Base-by-base conservation (phyloP, 2,329 filamentous ascomycete species). In the Metarhizium brunneum region DNA sequence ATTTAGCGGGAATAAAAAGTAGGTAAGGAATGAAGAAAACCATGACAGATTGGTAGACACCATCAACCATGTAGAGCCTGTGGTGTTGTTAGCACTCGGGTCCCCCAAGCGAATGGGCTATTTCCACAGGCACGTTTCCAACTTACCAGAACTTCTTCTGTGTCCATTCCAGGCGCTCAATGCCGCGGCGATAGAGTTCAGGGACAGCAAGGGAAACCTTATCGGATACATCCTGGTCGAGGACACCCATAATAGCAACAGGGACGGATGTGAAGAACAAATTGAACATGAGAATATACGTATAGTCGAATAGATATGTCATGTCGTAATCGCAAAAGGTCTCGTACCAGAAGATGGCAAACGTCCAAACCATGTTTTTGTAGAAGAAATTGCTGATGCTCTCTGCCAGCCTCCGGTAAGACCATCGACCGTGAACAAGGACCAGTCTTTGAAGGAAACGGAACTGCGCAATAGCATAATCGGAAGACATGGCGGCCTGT, bases 321-420 rank as follows among this genome's bases (percentile, higher is more conserved):
- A 92, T 91, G 74, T 99, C 94, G 70, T 95, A 96, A 73, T 95
- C 87, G 77, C 88, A 90, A 73, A 88, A 99, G 54, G 96, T 90
- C 69, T 95, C 91, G 72, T 89, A 99, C 92, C 92, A 97, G 80
- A 97, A 96, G 57, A 99, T 88, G 47, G 87, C 83, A 67, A 96
- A 92, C 0, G 90, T 94, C 94, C 94, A 99, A 53, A 97, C 87
- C 72, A 99, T 88, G 76, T 97, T 99, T 87, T 99, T 99, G 83
- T 97, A 99, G 78, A 99, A 99, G 80, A 99, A 99, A 71, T 99
- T 99, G 70, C 91, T 90, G 65, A 95, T 96, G 50, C 87, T 89
- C 75, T 99, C 94, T 35, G 87, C 90, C 69, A 99, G 76, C 64
- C 94, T 85, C 54, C 92, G 84, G 74, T 99, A 99, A n/a, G 91